Conservation (phyloP, 2,329 filamentous ascomycete species). For the Fusarium nanum region DNA sequence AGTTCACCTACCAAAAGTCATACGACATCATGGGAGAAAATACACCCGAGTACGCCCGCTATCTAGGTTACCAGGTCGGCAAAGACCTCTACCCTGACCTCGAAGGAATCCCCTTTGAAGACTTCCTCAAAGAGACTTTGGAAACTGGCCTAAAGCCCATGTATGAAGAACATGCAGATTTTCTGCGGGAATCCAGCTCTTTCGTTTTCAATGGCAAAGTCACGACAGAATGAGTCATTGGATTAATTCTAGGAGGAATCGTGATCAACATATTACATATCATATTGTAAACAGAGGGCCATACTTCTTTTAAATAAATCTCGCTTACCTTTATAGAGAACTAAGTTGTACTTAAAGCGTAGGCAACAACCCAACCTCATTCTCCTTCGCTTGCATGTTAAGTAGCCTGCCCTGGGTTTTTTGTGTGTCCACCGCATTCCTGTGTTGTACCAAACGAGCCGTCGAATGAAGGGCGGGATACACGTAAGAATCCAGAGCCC, state of each 20-base stretch:
- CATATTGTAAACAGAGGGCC: too few species aligned
- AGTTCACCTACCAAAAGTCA: not conserved
- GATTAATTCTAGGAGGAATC: not conserved
- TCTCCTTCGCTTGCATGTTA: too few species aligned
- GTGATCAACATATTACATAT: not conserved
- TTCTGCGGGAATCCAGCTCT: not conserved
- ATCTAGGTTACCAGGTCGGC: not conserved
- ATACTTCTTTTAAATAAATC: too few species aligned
- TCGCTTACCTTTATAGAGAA: too few species aligned
- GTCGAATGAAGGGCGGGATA: too few species aligned
- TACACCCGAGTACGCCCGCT: not conserved
- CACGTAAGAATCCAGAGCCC: too few species aligned
- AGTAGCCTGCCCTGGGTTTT: too few species aligned
- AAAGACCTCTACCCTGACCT: not conserved
- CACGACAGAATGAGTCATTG: accelerated
- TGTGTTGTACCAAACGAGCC: too few species aligned
- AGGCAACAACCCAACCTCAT: too few species aligned
- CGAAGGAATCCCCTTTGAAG: not conserved
- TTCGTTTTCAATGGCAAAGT: not conserved
- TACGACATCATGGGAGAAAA: not conserved
- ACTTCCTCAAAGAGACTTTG: not conserved
- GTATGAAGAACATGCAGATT: not conserved
- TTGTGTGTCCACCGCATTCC: too few species aligned
- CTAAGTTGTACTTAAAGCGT: too few species aligned
- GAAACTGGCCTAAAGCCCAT: not conserved